Evolutionary conservation across 192 early-diverging fungal genomes (phyloP).

Genomic region (Linnemannia hyalina): DNA sequence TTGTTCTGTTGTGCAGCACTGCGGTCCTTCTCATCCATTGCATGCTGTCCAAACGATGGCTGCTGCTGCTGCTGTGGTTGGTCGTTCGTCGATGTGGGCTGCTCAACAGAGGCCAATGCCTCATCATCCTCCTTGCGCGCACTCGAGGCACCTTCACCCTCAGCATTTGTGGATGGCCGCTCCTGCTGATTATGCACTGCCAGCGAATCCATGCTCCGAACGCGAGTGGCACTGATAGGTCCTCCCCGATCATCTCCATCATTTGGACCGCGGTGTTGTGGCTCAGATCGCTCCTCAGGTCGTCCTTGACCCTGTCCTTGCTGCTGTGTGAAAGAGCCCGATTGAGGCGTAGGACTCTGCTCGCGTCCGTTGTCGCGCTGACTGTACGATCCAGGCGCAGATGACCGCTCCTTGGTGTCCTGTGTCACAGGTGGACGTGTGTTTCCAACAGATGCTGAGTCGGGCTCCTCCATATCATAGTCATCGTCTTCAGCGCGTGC

Average conservation of each 20-base stretch:
- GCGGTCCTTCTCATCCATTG: neutral
- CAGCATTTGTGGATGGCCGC: neutral
- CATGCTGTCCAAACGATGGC: neutral
- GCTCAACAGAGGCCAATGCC: neutral
- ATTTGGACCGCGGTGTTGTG: neutral
- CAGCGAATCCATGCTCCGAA: neutral
- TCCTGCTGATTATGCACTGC: neutral
- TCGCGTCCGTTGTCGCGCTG: neutral
- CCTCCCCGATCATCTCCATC: neutral
- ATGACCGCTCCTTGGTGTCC: neutral
- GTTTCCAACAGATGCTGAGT: neutral
- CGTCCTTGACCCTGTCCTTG: neutral
- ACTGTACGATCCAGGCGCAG: neutral
- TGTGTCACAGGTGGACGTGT: neutral
- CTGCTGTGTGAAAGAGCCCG: neutral
- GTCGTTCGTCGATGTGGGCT: neutral
- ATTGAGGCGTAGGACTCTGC: neutral
- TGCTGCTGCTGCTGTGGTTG: neutral
- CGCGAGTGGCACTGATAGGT: neutral
- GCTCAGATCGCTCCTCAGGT: neutral
- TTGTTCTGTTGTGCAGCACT: neutral
- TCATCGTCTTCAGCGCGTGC: slow-evolving; percentile 36
- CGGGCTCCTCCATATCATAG: slow-evolving; percentile 51
- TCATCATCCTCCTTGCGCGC: neutral
- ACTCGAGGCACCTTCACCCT: neutral